These are phyloP conservation scores for Centella asiatica DNA, from an alignment of 129 eudicot species.

Conservation along the genomic window DNA sequence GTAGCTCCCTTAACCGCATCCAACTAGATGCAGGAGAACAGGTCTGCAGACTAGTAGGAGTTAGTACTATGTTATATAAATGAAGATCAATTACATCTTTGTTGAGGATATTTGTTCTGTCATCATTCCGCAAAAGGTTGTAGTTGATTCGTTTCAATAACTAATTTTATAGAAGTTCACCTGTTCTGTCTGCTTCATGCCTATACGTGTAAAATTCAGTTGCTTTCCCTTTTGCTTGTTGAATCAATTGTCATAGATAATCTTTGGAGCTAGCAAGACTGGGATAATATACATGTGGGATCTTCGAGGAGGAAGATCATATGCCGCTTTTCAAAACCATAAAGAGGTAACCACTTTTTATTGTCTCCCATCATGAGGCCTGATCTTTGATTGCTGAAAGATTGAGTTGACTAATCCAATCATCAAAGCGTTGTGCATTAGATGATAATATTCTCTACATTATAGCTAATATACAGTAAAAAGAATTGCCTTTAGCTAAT, in stretches of 20 bases:
- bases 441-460: not conserved
- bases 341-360: conserved; percentile 44
- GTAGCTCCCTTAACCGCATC: conserved; percentile 60
- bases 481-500: not conserved
- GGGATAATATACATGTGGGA: conserved; percentile 83
- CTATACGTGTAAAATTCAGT: conserved; percentile 6
- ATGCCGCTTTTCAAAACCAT: conserved; percentile 67
- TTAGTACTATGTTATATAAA: not conserved
- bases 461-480: not conserved
- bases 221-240: not conserved
- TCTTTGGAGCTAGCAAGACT: conserved; percentile 76
- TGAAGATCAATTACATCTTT: not conserved
- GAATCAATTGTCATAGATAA: conserved; percentile 35
- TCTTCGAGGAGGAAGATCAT: conserved; percentile 91
- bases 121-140: too few species aligned
- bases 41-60: conserved; percentile 28
- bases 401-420: not conserved
- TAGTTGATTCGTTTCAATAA: too few species aligned
- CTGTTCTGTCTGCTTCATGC: not conserved
- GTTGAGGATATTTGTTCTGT: conserved; percentile 7
- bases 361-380: not conserved
- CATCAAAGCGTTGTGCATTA: not conserved
- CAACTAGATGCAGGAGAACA: conserved; percentile 57
- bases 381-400: not conserved
- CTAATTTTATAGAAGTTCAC: too few species aligned